Percentiles rank a stretch among this genome's conserved stretches.
These are phyloP conservation scores for Chloromonas sp. DNA, from an alignment of 163 green algal genomes.

Conservation along the genomic window DNA sequence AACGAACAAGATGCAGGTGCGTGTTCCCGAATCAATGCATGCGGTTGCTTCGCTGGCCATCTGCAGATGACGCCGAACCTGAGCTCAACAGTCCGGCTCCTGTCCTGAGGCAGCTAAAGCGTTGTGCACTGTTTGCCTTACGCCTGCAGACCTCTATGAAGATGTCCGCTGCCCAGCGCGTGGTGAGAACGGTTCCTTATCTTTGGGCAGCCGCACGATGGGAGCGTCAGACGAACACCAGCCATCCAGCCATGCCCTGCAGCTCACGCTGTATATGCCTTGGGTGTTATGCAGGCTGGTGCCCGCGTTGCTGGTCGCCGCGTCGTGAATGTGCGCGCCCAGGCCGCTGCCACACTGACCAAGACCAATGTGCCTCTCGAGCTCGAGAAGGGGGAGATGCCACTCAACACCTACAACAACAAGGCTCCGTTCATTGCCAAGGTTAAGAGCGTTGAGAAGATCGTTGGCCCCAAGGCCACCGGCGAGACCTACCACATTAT, in stretches of 20 bases:
- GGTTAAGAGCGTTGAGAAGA: slow-evolving; percentile 83
- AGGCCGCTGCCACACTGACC: background rate
- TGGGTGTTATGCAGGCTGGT: background rate
- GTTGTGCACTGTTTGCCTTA: too few relatives aligned
- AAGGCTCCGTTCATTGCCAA: slow-evolving; percentile 77
- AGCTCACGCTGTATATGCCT: background rate
- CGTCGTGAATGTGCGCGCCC: background rate
- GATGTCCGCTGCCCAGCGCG: background rate
- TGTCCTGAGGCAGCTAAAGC: too few relatives aligned
- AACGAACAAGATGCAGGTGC: too few relatives aligned
- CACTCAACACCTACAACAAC: slow-evolving; percentile 93
- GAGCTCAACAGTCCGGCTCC: too few relatives aligned
- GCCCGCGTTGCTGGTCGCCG: background rate
- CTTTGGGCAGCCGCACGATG: background rate
- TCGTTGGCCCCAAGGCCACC: slow-evolving; percentile 91
- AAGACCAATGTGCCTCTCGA: slow-evolving; percentile 55
- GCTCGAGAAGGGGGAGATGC: slow-evolving; percentile 85
- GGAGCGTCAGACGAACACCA: background rate
- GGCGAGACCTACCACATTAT: slow-evolving; percentile 97
- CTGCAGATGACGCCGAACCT: too few relatives aligned
- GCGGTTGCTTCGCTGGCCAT: too few relatives aligned
- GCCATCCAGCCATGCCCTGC: background rate
- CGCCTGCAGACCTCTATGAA: background rate
- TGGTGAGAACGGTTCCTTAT: background rate
- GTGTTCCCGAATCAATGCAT: too few relatives aligned